phyloP scores from a whole-genome alignment of 768 basidiomycete genomes.

The Podaxis sp. region DNA sequence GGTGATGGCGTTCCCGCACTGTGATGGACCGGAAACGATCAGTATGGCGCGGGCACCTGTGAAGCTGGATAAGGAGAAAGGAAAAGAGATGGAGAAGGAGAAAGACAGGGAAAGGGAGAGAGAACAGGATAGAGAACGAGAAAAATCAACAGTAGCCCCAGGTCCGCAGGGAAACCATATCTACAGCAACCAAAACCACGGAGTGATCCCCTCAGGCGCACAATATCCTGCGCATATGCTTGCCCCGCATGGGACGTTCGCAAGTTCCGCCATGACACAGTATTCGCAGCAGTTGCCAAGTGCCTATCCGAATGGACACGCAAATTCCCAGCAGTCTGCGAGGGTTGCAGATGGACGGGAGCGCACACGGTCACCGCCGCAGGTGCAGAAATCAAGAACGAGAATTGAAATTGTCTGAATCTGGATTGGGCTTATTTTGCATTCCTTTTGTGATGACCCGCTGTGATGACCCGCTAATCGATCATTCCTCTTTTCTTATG shows the following conservation, averaged over 20 bases:
- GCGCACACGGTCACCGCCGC: not conserved
- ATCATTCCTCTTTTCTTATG: not conserved
- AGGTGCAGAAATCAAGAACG: not conserved
- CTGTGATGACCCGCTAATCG: not conserved
- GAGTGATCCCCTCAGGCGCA: not conserved
- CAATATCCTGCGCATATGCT: not conserved
- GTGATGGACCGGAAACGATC: conserved; percentile 34
- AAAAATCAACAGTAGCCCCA: not conserved
- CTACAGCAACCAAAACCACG: not conserved
- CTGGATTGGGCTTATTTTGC: not conserved
- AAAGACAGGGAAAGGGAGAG: not conserved
- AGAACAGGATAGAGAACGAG: not conserved
- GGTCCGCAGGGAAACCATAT: not conserved
- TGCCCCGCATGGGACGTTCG: not conserved
- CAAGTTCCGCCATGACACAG: not conserved
- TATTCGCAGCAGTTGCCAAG: not conserved
- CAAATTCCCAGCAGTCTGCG: not conserved
- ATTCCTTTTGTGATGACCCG: not conserved
- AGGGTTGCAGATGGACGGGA: not conserved
- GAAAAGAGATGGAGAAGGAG: not conserved
- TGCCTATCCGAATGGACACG: not conserved
- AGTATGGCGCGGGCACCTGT: conserved; percentile 18
- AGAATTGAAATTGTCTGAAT: conserved; percentile 5
- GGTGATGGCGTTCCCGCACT: conserved; percentile 41
- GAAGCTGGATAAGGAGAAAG: conserved; percentile 9